Evolutionary conservation across 2,329 filamentous ascomycete species (phyloP), one percentile per base, ranked within the genome.

Genomic region (Ophiostoma sp.): DNA sequence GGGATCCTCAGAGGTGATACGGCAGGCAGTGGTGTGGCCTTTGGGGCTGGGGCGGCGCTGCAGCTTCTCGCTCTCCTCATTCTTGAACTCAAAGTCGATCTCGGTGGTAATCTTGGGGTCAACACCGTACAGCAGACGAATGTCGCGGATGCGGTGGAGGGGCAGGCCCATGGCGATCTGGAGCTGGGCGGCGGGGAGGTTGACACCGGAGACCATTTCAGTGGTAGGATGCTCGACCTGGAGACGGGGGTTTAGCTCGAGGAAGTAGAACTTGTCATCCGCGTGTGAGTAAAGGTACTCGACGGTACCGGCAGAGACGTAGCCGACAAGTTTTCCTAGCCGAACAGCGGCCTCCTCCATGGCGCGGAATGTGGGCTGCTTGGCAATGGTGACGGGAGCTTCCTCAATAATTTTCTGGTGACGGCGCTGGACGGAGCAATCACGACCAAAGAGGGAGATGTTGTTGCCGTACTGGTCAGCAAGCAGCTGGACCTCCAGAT

Each of bases 321-420:
- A 99, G 76, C 95, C 95, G 78, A 99, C 95, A 57, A 99, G 88
- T 79, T 88, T 90, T 76, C 95, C 95, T 48, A 99, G 88, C 76
- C 95, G 92, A 66, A 99, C 95, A 67, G 95, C 95, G 62, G 95
- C 94, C 76, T 94, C 90, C 83, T 98, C 96, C 95, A 99, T 99
- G 70, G 90, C 89, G 79, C 91, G 90, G 88, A 99, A 99, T 68
- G 94, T 97, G 73, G 87, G 84, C 67, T 89, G 84, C 80, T 93
- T 95, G 69, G 95, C 96, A 75, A 99, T 96, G 52, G 95, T 99
- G 75, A 98, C 96, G 52, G 95, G 95, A 5, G 95, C 95, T 81
- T 99, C 95, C 81, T 99, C 95, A 74, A 99, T 99, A 80, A 99
- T 99, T 86, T 99, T 99, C 82, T 99, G 96, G 82, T 99, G 96